Conservation (phyloP, 164 flowering plant species). For the Umbellularia californica region DNA sequence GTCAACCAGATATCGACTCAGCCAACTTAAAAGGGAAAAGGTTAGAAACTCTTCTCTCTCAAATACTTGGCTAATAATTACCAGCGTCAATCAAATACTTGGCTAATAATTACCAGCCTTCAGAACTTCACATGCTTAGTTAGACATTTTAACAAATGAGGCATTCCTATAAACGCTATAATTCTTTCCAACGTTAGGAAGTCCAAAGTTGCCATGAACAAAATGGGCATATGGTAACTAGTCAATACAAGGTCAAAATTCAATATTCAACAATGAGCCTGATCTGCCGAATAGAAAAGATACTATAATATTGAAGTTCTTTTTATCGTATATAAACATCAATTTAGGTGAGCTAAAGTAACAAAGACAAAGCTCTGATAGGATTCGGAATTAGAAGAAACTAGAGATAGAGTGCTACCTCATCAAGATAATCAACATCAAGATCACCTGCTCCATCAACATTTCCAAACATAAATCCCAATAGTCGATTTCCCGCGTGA, state of each 20-base stretch:
- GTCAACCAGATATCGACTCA: no score
- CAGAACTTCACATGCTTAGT: not conserved
- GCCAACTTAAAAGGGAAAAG: no score
- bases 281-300: no score
- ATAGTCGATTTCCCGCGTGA: constrained; percentile 56
- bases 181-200: not conserved
- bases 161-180: no score
- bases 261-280: not conserved
- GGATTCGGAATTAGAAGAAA: not conserved
- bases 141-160: not conserved
- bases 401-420: constrained; percentile 38
- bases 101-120: not conserved
- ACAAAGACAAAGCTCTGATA: not conserved
- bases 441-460: constrained; percentile 94
- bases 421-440: constrained; percentile 96
- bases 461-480: constrained; percentile 98
- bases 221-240: not conserved
- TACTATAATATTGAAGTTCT: not conserved
- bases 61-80: not conserved
- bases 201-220: not conserved
- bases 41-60: no score
- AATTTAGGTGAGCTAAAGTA: not conserved
- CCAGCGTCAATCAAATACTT: not conserved
- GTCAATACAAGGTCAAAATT: not conserved
- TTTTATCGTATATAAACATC: not conserved